Base-by-base conservation (phyloP, 768 basidiomycete species). In the Collybia mongolica region DNA sequence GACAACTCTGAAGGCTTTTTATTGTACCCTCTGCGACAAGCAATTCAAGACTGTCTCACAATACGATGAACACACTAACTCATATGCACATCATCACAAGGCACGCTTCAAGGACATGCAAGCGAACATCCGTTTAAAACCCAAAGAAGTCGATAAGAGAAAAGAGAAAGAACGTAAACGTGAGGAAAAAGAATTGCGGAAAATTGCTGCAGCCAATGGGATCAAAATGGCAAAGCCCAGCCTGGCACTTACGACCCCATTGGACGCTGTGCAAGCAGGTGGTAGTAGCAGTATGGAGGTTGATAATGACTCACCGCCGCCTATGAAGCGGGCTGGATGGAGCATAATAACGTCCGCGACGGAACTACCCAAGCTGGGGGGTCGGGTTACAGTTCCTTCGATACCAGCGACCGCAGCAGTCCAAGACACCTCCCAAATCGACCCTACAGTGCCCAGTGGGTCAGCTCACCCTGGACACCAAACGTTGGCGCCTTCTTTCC, bases 41-140 rank as follows among this genome's bases (percentile, higher is more conserved):
- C 91, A 93, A 64, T 93, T 92, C 70, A 79, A 84, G 64, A 93
- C 79, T 43, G 88, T 93, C 17, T 83, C 88, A 0, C 90, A 91
- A 60, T 93, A 89, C 58, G 91, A 93, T 55, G 91, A 93, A 60
- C 91, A 93, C 66, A 89, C 88, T 47, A 93, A 92, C 60, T 91
- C 91, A 6, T 92, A 91, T 56, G 88, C 89, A 0, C 90, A 92
- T 60, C 88, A 90, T 58, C 90, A 91, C 70, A 91, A 88, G 67
- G 85, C 85, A 29, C 85, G 91, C 43, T 79, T 84, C 64, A 84
- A 73, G 57, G 90, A 92, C 57, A 88, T 92, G 88, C 87, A 90
- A 69, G 81, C 83, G 23, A 83, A 83, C 44, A 80, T 80, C 44
- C 83, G 86, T 9, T 68, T 82, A n/a, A 81, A 82, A 48, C 77